Percentiles rank a stretch among this genome's conserved stretches.
Evolutionary conservation across 768 basidiomycete species (phyloP).

Genomic region (Mycena indigotica): DNA sequence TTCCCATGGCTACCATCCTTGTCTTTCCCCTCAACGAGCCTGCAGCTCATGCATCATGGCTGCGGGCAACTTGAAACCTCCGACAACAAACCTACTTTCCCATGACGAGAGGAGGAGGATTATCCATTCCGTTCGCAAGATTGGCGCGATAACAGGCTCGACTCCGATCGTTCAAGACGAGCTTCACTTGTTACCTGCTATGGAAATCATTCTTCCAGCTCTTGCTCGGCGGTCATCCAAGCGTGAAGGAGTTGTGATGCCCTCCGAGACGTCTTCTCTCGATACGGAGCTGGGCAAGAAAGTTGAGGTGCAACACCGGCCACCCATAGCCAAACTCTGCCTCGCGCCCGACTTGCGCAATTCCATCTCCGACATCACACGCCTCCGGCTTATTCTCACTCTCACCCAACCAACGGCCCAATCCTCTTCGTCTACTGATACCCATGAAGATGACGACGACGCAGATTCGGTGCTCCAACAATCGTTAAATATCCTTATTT

Average conservation of each 20-base stretch:
- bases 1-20: neutral
- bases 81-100: conserved; percentile 14
- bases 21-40: neutral
- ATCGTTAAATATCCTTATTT: conserved; percentile 10
- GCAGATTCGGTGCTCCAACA: conserved; percentile 12
- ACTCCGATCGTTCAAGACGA: conserved; percentile 15
- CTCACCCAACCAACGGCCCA: conserved; percentile 8
- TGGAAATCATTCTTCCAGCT: conserved; percentile 5
- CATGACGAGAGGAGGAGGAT: conserved; percentile 12
- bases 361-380: conserved; percentile 9
- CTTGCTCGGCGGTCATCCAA: conserved; percentile 11
- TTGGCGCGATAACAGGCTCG: conserved; percentile 15
- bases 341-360: neutral
- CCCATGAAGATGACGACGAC: neutral
- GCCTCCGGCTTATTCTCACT: conserved; percentile 20
- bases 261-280: conserved; percentile 4
- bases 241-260: conserved; percentile 14
- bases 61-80: conserved; percentile 6
- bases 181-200: neutral
- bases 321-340: neutral
- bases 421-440: neutral
- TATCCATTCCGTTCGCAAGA: conserved; percentile 10
- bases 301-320: neutral
- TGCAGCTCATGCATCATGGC: conserved; percentile 7
- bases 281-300: conserved; percentile 3